Base-by-base conservation (phyloP, 179 eudicot genomes). In the Camellia oleifera region DNA sequence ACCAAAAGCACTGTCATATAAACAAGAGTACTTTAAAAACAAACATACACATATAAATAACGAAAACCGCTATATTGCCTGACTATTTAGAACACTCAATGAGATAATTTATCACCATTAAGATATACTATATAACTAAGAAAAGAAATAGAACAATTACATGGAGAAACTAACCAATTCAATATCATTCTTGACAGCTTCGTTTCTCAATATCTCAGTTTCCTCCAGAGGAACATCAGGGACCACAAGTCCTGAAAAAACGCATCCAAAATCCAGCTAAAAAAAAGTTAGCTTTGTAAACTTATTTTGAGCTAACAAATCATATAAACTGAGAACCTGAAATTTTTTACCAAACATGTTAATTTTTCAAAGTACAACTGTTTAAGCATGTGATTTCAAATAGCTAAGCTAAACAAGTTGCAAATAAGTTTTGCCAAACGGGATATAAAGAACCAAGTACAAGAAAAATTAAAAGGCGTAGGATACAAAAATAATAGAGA, bases 171-270 rank as follows among this genome's bases (percentile, higher is more conserved):
- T 64, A 83, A 96, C 99, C 97, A 96, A 85, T 85, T 96, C 99
- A 64, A 96, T 92, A 0, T 90, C 89, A 40, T 90, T 76, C 81
- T 88, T 85, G 20, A 74, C 72, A 86, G 99, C 99, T 87, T 96
- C 97, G 75, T 77, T 79, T 82, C 99, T 89, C 84, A 96, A 86
- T 75, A 77, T 32, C 84, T 87, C 93, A 66, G 97, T 92, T 91
- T 96, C 99, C 86, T 96, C 99, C 81, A 96, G 77, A 70, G 99
- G 99, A 69, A 94, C 98, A 84, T 96, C 99, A 57, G 99, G 99
- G 77, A 96, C 97, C 52, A 96, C 94, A 71, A 96, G 93, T 62
- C 99, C 99, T 96, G 78, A 76, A 78, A 80, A 70, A 42, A 46
- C 74, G 20, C 65, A 77, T 54, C 40, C 40, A 32, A 32, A 32